Evolutionary conservation across 257 asterid genomes (phyloP).

Genomic region (Solanum pennellii): DNA sequence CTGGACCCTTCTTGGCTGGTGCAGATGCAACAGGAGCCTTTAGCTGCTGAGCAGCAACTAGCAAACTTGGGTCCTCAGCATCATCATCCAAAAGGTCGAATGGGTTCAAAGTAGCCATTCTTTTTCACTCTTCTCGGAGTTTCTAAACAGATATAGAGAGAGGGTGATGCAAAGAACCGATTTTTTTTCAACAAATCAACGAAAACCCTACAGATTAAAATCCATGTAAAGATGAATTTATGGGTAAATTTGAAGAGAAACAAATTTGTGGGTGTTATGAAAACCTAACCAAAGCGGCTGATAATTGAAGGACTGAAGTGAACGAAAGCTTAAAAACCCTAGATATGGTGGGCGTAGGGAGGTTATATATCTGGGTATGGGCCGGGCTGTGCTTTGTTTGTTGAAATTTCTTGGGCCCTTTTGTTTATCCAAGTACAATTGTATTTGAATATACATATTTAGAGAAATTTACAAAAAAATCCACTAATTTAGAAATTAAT

Average conservation of each 20-base stretch:
- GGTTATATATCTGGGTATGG: background rate
- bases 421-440: background rate
- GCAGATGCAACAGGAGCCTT: constrained; percentile 7
- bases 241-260: background rate
- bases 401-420: background rate
- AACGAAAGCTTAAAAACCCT: constrained; percentile 23
- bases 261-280: background rate
- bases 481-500: no score
- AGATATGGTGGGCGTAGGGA: background rate
- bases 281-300: constrained; percentile 32
- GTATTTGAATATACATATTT: no score
- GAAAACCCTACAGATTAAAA: background rate
- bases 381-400: background rate
- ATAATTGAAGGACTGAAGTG: background rate
- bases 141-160: background rate
- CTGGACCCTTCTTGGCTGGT: constrained; percentile 25
- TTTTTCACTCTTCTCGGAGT: background rate
- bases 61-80: constrained; percentile 45
- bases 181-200: background rate
- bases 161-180: background rate
- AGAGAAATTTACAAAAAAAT: no score
- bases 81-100: constrained; percentile 57
- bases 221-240: constrained; percentile 9
- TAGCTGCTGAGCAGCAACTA: constrained; percentile 37
- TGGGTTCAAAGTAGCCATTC: constrained; percentile 51